These are phyloP conservation scores for Auricularia sp. DNA, from an alignment of 768 basidiomycete species.

Conservation along the genomic window DNA sequence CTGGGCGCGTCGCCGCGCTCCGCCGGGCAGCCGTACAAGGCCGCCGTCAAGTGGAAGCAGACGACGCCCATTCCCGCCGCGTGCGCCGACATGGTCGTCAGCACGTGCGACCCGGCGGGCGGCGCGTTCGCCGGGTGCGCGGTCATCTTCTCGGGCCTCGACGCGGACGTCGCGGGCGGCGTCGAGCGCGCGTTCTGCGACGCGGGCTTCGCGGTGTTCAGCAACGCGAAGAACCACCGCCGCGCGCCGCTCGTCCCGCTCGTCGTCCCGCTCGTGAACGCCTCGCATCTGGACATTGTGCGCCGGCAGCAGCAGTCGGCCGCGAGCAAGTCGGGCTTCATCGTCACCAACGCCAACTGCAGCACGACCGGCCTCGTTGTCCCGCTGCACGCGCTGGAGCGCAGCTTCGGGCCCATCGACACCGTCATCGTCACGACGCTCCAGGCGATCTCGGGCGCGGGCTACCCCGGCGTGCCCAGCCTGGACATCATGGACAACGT, in stretches of 20 bases:
- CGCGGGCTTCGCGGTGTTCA: constrained; percentile 88
- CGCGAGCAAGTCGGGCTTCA: constrained; percentile 64
- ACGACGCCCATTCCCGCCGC: constrained; percentile 54
- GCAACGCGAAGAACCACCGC: constrained; percentile 94
- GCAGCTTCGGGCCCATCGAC: constrained; percentile 89
- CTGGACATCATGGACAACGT: constrained; percentile 95
- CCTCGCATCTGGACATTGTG: constrained; percentile 74
- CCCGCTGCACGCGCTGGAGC: constrained; percentile 84
- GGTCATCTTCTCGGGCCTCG: constrained; percentile 91
- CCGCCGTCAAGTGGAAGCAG: constrained; percentile 85
- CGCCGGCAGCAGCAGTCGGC: constrained; percentile 55
- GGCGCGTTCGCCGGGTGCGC: constrained; percentile 70
- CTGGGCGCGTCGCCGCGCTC: constrained; percentile 86
- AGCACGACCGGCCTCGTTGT: constrained; percentile 89
- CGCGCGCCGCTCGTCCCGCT: constrained; percentile 89
- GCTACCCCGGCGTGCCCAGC: constrained; percentile 88
- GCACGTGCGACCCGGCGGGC: constrained; percentile 59
- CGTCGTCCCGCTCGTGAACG: constrained; percentile 92
- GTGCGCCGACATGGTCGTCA: constrained; percentile 56
- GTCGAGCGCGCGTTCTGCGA: constrained; percentile 82
- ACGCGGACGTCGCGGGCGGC: constrained; percentile 88
- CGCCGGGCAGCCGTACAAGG: constrained; percentile 69
- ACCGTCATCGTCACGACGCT: constrained; percentile 86
- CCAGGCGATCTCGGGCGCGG: constrained; percentile 95
- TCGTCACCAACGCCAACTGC: constrained; percentile 98